Evolutionary conservation across 345 rosid genomes (phyloP).

Genomic region (Lumnitzera littorea): DNA sequence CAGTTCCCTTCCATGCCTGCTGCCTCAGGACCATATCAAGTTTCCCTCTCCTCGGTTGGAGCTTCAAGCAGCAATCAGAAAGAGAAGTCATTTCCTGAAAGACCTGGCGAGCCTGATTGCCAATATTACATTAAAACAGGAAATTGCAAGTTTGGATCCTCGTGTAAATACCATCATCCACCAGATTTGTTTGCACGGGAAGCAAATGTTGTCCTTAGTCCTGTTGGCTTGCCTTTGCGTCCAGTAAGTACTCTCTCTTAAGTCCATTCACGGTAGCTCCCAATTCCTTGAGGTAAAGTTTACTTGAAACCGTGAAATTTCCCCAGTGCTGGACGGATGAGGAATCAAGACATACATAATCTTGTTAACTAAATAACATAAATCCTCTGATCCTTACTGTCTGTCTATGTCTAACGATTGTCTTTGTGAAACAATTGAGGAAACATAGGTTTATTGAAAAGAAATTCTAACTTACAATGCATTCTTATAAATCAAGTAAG

Average conservation of each 20-base stretch:
- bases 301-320: background rate
- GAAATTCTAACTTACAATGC: too few relatives aligned
- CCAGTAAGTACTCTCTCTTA: conserved; percentile 47
- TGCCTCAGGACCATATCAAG: conserved; percentile 52
- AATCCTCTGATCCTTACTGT: too few relatives aligned
- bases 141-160: conserved; percentile 80
- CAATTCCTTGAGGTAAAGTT: background rate
- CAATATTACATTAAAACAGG: conserved; percentile 82
- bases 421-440: too few relatives aligned
- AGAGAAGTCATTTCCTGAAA: conserved; percentile 68
- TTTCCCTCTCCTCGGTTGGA: conserved; percentile 34
- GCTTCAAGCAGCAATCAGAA: conserved; percentile 51
- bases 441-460: too few relatives aligned
- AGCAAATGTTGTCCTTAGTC: conserved; percentile 44
- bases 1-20: conserved; percentile 59
- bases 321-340: too few relatives aligned
- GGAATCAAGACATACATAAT: too few relatives aligned
- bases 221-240: conserved; percentile 80
- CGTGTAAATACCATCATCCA: conserved; percentile 94
- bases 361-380: too few relatives aligned
- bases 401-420: too few relatives aligned
- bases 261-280: background rate
- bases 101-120: conserved; percentile 92
- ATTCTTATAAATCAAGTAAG: too few relatives aligned
- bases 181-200: conserved; percentile 42